These are phyloP conservation scores for Rutidosis leptorrhynchoides DNA, from an alignment of 129 eudicot species.

Conservation along the genomic window DNA sequence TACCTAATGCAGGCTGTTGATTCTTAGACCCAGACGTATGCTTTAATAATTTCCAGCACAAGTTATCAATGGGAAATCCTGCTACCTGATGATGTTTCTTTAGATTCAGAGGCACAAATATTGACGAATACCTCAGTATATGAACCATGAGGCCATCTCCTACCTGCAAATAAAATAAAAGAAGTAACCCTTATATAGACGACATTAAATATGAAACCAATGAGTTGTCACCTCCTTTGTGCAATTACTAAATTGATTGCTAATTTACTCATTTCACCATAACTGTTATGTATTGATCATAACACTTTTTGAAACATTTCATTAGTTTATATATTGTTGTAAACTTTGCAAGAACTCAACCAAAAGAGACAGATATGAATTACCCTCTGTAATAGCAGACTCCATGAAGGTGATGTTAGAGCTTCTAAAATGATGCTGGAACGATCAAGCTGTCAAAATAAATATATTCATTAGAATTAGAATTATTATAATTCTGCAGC, in stretches of 20 bases:
- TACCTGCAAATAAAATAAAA: conserved; percentile 40
- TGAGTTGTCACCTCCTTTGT: background rate
- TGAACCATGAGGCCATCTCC: conserved; percentile 76
- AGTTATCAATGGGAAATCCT: conserved; percentile 51
- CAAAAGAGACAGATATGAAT: conserved; percentile 19
- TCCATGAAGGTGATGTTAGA: conserved; percentile 62
- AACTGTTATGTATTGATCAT: background rate
- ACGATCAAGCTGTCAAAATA: conserved; percentile 38
- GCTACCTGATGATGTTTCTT: conserved; percentile 61
- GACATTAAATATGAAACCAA: background rate
- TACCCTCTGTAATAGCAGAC: conserved; percentile 55
- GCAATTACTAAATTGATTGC: background rate
- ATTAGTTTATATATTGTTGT: background rate
- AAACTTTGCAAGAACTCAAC: conserved; percentile 1
- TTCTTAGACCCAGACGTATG: conserved; percentile 21
- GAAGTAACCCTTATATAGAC: conserved; percentile 11
- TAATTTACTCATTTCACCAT: background rate
- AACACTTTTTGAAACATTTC: background rate
- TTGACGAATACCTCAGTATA: conserved; percentile 48
- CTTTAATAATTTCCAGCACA: conserved; percentile 32
- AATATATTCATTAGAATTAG: conserved; percentile 10
- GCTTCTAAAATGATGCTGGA: conserved; percentile 40
- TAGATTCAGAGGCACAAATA: conserved; percentile 61
- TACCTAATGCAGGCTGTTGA: conserved; percentile 29
- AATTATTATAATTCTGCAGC: background rate